Base-by-base conservation (phyloP, 495 filamentous ascomycete species). In the Ascodesmis nigricans region DNA sequence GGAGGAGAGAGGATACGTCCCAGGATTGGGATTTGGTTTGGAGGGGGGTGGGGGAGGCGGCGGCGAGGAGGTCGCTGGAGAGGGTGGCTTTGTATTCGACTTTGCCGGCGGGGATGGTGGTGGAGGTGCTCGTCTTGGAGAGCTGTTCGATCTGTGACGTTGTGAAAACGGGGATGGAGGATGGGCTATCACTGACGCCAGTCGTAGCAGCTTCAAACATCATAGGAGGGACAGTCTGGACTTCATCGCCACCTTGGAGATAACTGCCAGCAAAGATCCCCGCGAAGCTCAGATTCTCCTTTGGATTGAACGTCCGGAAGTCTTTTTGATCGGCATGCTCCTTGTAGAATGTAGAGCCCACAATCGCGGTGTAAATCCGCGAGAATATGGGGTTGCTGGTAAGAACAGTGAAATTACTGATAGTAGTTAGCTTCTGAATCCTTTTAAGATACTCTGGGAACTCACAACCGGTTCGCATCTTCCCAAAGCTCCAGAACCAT, bases 401-500 rank as follows among this genome's bases (percentile, higher is more conserved):
- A 11, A 39, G 29, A 8, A n/a, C 1, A 14, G 16, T 17, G 20
- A 24, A 39, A n/a, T n/a, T n/a, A n/a, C n/a, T n/a, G n/a, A n/a
- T n/a, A n/a, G n/a, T n/a, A n/a, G n/a, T n/a, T n/a, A n/a, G n/a
- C n/a, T n/a, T n/a, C n/a, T n/a, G n/a, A n/a, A n/a, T n/a, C n/a
- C n/a, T n/a, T n/a, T n/a, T n/a, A n/a, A n/a, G n/a, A n/a, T n/a
- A n/a, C n/a, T n/a, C n/a, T n/a, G n/a, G n/a, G n/a, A n/a, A n/a
- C n/a, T 9, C 15, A n/a, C 17, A 37, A 37, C 10, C 11, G 13
- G n/a, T 20, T n/a, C 15, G 44, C 26, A 35, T 50, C 40, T 15
- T 50, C 36, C 45, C 45, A 50, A 31, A 50, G 9, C 26, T 47
- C 45, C 15, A 50, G 35, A 5, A 41, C 26, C 39, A 44, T 44